These are phyloP conservation scores for Xylariaceae sp. DNA, from an alignment of 2,329 filamentous ascomycete genomes.

Conservation along the genomic window DNA sequence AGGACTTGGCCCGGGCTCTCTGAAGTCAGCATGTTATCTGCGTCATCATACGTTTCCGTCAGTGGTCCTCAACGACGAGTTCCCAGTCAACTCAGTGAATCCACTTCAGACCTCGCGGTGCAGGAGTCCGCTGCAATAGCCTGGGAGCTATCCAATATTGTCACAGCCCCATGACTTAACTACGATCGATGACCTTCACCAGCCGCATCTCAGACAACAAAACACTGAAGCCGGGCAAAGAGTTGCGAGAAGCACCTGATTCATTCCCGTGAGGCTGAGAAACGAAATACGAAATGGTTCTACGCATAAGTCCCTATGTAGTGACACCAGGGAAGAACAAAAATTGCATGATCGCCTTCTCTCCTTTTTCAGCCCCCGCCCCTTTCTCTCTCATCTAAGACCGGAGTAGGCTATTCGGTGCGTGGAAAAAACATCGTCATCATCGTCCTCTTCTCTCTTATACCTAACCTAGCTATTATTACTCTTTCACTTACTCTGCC, in stretches of 20 bases:
- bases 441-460: too few relatives aligned
- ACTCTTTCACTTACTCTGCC: too few relatives aligned
- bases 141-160: constrained; percentile 10
- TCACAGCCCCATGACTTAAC: constrained; percentile 23
- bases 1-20: too few relatives aligned
- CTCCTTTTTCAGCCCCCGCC: not conserved
- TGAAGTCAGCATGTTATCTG: too few relatives aligned
- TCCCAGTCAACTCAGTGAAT: not conserved
- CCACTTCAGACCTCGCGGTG: not conserved
- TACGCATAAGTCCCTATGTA: constrained; percentile 1
- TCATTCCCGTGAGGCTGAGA: constrained; percentile 1
- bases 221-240: constrained; percentile 10
- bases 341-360: not conserved
- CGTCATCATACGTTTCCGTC: too few relatives aligned
- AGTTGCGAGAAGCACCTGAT: constrained; percentile 3
- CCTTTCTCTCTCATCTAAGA: not conserved
- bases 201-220: not conserved
- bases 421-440: not conserved
- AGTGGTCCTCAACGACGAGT: too few relatives aligned
- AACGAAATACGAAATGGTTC: not conserved
- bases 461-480: too few relatives aligned
- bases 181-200: not conserved
- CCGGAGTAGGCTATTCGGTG: not conserved
- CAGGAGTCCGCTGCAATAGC: constrained; percentile 12
- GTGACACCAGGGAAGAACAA: constrained; percentile 2